phyloP scores from a whole-genome alignment of 331 rosid genomes.

The Pyracantha coccinea region DNA sequence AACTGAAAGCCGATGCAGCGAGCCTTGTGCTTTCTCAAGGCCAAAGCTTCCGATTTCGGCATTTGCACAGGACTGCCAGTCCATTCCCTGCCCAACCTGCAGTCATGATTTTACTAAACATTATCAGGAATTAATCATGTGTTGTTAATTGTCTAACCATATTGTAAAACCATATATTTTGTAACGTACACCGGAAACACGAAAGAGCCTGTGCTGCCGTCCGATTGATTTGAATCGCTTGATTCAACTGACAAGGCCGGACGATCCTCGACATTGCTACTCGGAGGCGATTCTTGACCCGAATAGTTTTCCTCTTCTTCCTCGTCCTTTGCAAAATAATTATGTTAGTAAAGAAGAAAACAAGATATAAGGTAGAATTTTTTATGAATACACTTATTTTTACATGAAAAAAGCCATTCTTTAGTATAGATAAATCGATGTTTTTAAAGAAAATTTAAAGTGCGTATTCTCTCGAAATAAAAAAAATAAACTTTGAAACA shows the following conservation, averaged over 20 bases:
- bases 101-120: neutral
- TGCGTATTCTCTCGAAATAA: neutral
- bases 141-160: neutral
- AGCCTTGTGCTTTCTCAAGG: constrained; percentile 38
- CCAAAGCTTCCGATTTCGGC: constrained; percentile 52
- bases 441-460: neutral
- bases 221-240: constrained; percentile 43
- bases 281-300: constrained; percentile 9
- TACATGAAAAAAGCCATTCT: neutral
- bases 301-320: constrained; percentile 15
- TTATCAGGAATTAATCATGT: neutral
- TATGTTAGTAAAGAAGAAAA: neutral
- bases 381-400: too few relatives aligned
- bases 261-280: constrained; percentile 6
- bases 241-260: constrained; percentile 26
- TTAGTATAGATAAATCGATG: rapidly evolving
- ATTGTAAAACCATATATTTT: neutral
- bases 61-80: constrained; percentile 58
- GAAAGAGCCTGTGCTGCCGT: constrained; percentile 52
- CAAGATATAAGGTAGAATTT: neutral
- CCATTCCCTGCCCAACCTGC: constrained; percentile 72
- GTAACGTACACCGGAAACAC: constrained; percentile 68
- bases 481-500: neutral
- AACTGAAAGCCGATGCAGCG: constrained; percentile 44
- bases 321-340: constrained; percentile 15